Percentiles rank a stretch among this genome's conserved stretches.
These are phyloP conservation scores for Tubosaeta sp. DNA, from an alignment of 768 basidiomycete species.

Conservation along the genomic window DNA sequence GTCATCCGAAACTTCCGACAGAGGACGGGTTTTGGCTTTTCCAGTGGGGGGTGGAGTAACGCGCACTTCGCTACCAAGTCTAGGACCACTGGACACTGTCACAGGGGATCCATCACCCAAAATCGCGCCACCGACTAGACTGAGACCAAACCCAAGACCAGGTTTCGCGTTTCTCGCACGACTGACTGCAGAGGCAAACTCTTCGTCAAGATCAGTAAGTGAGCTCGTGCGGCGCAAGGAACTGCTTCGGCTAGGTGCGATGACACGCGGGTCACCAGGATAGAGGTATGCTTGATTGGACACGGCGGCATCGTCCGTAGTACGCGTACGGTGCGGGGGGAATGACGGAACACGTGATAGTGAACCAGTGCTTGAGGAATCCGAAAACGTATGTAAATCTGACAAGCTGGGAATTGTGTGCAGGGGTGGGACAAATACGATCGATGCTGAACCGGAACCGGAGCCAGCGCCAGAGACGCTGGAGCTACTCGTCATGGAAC, in stretches of 20 bases:
- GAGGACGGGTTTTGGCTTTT: slow-evolving; percentile 26
- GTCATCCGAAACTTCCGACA: slow-evolving; percentile 39
- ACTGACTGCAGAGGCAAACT: slow-evolving; percentile 43
- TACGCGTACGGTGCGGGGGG: slow-evolving; percentile 57
- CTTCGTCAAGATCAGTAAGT: slow-evolving; percentile 70
- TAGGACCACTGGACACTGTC: slow-evolving; percentile 66
- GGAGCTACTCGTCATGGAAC: slow-evolving; percentile 46
- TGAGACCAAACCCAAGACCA: slow-evolving; percentile 42
- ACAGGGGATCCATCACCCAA: slow-evolving; percentile 59
- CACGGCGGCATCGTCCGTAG: slow-evolving; percentile 72
- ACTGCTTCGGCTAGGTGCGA: slow-evolving; percentile 61
- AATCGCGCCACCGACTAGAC: slow-evolving; percentile 38
- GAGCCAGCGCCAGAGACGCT: slow-evolving; percentile 33
- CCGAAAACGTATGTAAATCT: slow-evolving; percentile 50
- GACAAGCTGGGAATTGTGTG: slow-evolving; percentile 66
- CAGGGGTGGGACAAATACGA: slow-evolving; percentile 76
- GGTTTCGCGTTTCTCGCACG: slow-evolving; percentile 39
- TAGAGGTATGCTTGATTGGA: slow-evolving; percentile 64
- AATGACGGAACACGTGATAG: slow-evolving; percentile 45
- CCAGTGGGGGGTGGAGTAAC: slow-evolving; percentile 45
- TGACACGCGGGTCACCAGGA: slow-evolving; percentile 68
- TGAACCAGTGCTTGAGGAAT: slow-evolving; percentile 35
- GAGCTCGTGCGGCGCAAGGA: slow-evolving; percentile 64
- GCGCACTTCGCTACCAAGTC: slow-evolving; percentile 38
- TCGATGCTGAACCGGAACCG: slow-evolving; percentile 55